Evolutionary conservation across 345 rosid species (phyloP).

Genomic region (Fremontodendron californicum): DNA sequence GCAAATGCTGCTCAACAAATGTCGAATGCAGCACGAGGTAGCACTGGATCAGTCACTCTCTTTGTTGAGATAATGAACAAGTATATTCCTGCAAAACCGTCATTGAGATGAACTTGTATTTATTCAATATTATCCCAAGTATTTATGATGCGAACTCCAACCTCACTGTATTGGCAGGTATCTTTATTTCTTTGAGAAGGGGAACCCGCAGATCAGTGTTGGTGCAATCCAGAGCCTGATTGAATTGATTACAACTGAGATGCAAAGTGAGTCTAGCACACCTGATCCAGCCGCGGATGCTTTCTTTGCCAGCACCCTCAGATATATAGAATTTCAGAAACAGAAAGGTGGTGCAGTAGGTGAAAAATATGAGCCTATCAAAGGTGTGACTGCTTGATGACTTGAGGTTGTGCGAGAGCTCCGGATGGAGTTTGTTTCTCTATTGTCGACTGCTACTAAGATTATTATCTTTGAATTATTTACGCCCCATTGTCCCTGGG

Average conservation of each 20-base stretch:
- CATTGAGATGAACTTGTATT: not conserved
- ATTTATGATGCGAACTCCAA: not conserved
- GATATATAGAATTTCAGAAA: slow-evolving; percentile 82
- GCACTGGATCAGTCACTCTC: slow-evolving; percentile 70
- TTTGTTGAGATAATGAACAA: slow-evolving; percentile 93
- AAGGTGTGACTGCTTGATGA: slow-evolving; percentile 41
- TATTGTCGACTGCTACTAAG: too few species aligned
- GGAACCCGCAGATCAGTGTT: slow-evolving; percentile 61
- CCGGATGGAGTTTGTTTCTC: too few species aligned
- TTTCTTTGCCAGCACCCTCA: slow-evolving; percentile 65
- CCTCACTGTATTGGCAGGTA: slow-evolving; percentile 41
- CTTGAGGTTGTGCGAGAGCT: too few species aligned
- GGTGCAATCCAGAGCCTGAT: slow-evolving; percentile 74
- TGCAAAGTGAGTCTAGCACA: slow-evolving; percentile 66
- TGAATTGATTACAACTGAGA: slow-evolving; percentile 64
- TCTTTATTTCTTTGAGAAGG: slow-evolving; percentile 87
- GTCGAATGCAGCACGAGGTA: slow-evolving; percentile 64
- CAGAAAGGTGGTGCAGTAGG: slow-evolving; percentile 85
- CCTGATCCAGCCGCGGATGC: slow-evolving; percentile 70
- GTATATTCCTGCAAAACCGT: slow-evolving; percentile 31
- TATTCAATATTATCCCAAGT: not conserved
- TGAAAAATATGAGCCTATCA: slow-evolving; percentile 67
- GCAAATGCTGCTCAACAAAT: slow-evolving; percentile 94
- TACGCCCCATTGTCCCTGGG: not conserved
- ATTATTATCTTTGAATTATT: too few species aligned